These are phyloP conservation scores for Hansfordia pulvinata DNA, from an alignment of 2,329 filamentous ascomycete genomes.

Conservation along the genomic window DNA sequence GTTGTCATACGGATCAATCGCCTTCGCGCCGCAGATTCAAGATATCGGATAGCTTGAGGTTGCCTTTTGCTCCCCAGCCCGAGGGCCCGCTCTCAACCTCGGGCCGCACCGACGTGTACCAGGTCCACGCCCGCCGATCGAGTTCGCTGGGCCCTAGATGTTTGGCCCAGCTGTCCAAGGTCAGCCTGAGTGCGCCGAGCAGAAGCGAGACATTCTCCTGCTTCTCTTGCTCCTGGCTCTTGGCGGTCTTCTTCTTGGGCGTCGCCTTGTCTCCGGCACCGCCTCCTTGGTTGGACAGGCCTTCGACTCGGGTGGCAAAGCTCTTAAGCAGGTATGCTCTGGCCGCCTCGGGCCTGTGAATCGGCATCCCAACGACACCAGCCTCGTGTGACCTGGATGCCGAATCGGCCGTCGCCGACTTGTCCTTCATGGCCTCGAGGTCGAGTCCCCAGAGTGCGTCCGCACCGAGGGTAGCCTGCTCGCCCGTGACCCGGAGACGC, in stretches of 20 bases:
- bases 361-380: slow-evolving; percentile 44
- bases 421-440: slow-evolving; percentile 32
- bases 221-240: slow-evolving; percentile 43
- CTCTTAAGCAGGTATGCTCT: slow-evolving; percentile 41
- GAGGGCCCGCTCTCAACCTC: slow-evolving; percentile 60
- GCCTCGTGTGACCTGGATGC: slow-evolving; percentile 16
- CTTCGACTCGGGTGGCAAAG: slow-evolving; percentile 34
- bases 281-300: slow-evolving; percentile 3
- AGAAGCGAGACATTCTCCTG: slow-evolving; percentile 57
- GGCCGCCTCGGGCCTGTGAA: slow-evolving; percentile 61
- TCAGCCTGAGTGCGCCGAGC: slow-evolving; percentile 55
- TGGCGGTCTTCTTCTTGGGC: slow-evolving; percentile 37
- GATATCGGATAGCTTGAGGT: slow-evolving; percentile 52
- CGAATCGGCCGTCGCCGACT: slow-evolving; percentile 14
- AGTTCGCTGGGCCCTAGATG: slow-evolving; percentile 51
- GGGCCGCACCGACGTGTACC: slow-evolving; percentile 68
- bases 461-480: slow-evolving; percentile 24
- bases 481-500: slow-evolving; percentile 27
- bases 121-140: slow-evolving; percentile 64
- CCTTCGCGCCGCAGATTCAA: slow-evolving; percentile 39
- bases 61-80: slow-evolving; percentile 75
- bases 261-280: slow-evolving; percentile 5
- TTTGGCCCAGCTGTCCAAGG: slow-evolving; percentile 64
- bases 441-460: slow-evolving; percentile 51
- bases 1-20: too few species aligned